Evolutionary conservation across 2,329 filamentous ascomycete species (phyloP), one percentile per base, ranked within the genome.

Genomic region (Fusarium sp.): DNA sequence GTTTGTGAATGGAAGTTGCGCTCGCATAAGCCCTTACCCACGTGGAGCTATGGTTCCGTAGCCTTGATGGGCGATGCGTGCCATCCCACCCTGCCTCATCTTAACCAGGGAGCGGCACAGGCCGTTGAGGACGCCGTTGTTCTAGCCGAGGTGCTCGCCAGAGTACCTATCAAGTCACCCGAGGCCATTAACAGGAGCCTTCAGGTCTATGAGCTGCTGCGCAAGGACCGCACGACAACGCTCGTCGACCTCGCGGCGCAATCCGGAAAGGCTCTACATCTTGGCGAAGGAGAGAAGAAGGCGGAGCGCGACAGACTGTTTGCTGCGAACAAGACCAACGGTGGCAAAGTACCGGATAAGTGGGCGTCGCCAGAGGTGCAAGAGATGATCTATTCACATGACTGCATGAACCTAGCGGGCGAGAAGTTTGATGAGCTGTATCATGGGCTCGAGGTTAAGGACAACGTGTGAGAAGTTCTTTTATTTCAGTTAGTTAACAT

Each of bases 361-460:
- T 91, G 89, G 89, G 89, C 88, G 6, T 89, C 89, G 78, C 87
- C 88, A 8, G 89, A 91, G 72, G 87, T 91, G 29, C 89, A 92
- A 79, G 82, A 84, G 75, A 85, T 86, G 82, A 86, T 91, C 63
- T 91, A 91, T 76, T 85, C 85, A 12, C 82, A 89, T 74, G 89
- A 91, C 76, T 89, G 88, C 72, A 83, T 86, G 63, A 77, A 82
- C 71, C 81, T 86, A 57, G 84, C 88, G 0, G 77, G 78, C 49
- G 84, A 88, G 42, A 79, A 80, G 61, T 89, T 88, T 75, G 81
- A 84, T 13, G 78, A 82, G 72, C 68, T 88, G 38, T 87, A 64
- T 38, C 16, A 39, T 9, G 37, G 38, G 21, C n/a, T n/a, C n/a
- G n/a, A n/a, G n/a, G n/a, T n/a, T n/a, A n/a, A n/a, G n/a, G n/a